Evolutionary conservation across 345 rosid genomes (phyloP).

Genomic region (Reutealis trisperma): DNA sequence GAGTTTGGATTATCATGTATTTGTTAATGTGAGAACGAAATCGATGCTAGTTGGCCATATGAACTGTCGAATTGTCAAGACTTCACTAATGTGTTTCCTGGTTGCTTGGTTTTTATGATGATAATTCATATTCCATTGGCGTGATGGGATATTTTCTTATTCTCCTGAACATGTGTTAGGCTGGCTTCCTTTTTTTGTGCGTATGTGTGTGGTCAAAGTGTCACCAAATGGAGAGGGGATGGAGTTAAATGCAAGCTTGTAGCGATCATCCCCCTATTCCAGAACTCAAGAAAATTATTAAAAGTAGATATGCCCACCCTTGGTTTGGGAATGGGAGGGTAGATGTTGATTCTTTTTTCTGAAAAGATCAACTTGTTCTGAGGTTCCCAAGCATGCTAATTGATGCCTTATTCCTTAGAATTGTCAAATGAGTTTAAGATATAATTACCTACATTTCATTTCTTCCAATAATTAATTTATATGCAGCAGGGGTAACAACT

Average conservation of each 20-base stretch:
- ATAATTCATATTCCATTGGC: background rate
- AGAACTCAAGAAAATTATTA: background rate
- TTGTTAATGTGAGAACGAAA: background rate
- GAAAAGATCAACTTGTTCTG: background rate
- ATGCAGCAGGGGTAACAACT: no score
- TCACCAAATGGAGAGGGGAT: background rate
- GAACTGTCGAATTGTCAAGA: background rate
- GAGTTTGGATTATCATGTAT: background rate
- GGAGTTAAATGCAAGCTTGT: background rate
- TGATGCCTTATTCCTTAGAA: background rate
- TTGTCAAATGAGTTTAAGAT: no score
- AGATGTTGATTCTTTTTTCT: background rate
- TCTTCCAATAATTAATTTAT: background rate
- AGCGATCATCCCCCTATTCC: no score
- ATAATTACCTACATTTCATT: background rate
- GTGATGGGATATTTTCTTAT: background rate
- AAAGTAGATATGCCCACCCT: background rate
- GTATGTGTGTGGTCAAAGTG: background rate
- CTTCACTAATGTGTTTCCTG: background rate
- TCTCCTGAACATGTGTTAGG: background rate
- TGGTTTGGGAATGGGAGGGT: background rate
- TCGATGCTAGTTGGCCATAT: background rate
- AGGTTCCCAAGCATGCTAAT: background rate
- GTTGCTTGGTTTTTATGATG: background rate
- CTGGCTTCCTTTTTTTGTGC: background rate